Evolutionary conservation across 768 basidiomycete genomes (phyloP), one percentile per base, ranked within the genome.

Genomic region (Termitomyces sp.): DNA sequence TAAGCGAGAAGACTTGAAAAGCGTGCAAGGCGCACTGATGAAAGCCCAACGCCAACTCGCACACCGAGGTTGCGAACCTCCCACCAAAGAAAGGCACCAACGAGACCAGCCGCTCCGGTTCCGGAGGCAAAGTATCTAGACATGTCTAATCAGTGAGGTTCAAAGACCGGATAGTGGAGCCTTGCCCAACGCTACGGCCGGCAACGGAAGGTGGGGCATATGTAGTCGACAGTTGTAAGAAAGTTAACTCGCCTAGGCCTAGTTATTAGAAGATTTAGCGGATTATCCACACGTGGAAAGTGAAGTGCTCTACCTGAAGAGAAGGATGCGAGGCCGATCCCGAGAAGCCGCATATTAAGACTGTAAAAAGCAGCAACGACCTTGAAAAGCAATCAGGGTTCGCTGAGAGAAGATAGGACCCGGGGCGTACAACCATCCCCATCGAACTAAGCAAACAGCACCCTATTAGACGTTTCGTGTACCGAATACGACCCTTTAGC

Each of bases 31-130:
- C 88, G 37, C 67, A 92, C 92, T 15, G 91, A 82, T 10, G 91
- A 93, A 22, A 96, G 65, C 2, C 92, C 90, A 24, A 98, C 85
- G 1, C 94, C 97, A 12, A 76, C 65, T 45, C 85, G 81, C 5
- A 99, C 92, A 22, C 97, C 96, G 0, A 96, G 72, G 1, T 84
- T 82, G 20, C 97, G 79, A 4, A 98, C 74, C 61, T 93, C 79
- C 96, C 96, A 98, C 97, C 97, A 98, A 10, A 97, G 66, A 37
- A 90, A 88, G 0, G 96, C 94, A 6, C 96, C 96, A 0, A 87
- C 88, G 1, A 99, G 82, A 0, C 96, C 96, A 0, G 96, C 96
- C 5, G 90, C 92, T 2, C 96, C 96, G 0, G 96, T 98, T 1
- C 96, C 96, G 6, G 88, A 88, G 6, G 95, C 87, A 71, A 98